A percentile compares a stretch with the other conserved stretches of the same genome.
These are phyloP conservation scores for Elaeis guineensis DNA, from an alignment of 176 grass and related monocot species.

Conservation along the genomic window DNA sequence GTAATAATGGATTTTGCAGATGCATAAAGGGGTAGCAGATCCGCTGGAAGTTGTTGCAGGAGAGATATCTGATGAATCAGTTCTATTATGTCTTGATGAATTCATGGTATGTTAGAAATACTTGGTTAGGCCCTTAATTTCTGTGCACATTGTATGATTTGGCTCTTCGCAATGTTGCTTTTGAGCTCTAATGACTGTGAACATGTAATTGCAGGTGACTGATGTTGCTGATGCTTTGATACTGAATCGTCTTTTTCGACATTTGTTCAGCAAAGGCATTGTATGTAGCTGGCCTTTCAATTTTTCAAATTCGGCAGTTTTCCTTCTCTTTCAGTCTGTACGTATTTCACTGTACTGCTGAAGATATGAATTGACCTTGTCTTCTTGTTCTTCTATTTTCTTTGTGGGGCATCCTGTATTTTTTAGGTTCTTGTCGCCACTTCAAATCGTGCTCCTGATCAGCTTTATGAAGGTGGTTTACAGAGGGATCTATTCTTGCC, in stretches of 20 bases:
- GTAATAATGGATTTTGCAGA: constrained; percentile 30
- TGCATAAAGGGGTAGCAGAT: constrained; percentile 96
- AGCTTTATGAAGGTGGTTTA: constrained; percentile 47
- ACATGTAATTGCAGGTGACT: constrained; percentile 48
- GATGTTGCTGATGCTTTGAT: constrained; percentile 98
- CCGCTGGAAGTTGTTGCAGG: constrained; percentile 91
- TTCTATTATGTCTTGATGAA: constrained; percentile 92
- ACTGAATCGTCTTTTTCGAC: constrained; percentile 72
- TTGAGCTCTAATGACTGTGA: neutral
- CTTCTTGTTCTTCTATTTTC: constrained; percentile 14
- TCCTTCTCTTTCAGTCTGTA: constrained; percentile 5
- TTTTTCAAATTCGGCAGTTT: constrained; percentile 4
- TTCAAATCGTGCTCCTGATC: constrained; percentile 68
- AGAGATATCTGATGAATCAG: constrained; percentile 91
- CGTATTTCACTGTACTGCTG: constrained; percentile 1
- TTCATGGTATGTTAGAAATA: constrained; percentile 63
- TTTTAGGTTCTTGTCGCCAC: constrained; percentile 81
- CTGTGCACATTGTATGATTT: neutral
- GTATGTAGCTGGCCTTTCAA: constrained; percentile 43
- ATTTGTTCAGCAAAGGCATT: constrained; percentile 85
- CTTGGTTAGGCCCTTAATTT: constrained; percentile 1
- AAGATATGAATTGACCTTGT: constrained; percentile 6
- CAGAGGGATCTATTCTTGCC: constrained; percentile 59
- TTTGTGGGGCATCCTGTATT: neutral
- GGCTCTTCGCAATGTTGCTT: neutral